phyloP scores from a whole-genome alignment of 352 stramenopile genomes.

The Blastocystis sp. region DNA sequence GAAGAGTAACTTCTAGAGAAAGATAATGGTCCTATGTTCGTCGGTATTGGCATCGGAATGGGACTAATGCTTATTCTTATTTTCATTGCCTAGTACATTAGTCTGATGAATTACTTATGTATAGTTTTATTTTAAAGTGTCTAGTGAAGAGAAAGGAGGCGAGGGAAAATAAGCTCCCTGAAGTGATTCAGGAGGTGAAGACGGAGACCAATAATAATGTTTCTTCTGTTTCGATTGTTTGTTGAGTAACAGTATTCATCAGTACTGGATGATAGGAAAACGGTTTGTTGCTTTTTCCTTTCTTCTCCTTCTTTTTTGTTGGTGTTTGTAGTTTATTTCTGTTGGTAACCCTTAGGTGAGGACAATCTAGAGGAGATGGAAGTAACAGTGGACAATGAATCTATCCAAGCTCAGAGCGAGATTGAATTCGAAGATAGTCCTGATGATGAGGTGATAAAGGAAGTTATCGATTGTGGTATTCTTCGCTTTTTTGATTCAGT shows the following conservation, averaged over 20 bases:
- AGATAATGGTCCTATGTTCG: constrained; percentile 57
- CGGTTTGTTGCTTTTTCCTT: not conserved
- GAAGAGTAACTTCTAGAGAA: constrained; percentile 5
- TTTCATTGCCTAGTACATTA: constrained; percentile 46
- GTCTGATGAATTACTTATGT: not conserved
- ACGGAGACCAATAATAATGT: not conserved
- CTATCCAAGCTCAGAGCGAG: not conserved
- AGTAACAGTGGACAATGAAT: constrained; percentile 35
- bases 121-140: constrained; percentile 61
- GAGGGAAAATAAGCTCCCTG: not conserved
- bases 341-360: not conserved
- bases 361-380: not conserved
- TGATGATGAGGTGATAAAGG: not conserved
- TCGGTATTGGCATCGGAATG: constrained; percentile 62
- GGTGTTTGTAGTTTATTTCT: not conserved
- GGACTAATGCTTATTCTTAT: constrained; percentile 54
- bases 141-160: constrained; percentile 65
- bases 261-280: not conserved
- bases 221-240: constrained; percentile 31
- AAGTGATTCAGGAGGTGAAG: not conserved
- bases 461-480: constrained; percentile 42
- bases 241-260: not conserved
- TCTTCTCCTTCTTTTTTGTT: constrained; percentile 2
- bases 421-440: not conserved
- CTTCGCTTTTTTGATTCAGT: not conserved